Percentiles rank a stretch among this genome's conserved stretches.
Conservation (phyloP, 2,329 filamentous ascomycete genomes). For the Fusarium zealandicum region DNA sequence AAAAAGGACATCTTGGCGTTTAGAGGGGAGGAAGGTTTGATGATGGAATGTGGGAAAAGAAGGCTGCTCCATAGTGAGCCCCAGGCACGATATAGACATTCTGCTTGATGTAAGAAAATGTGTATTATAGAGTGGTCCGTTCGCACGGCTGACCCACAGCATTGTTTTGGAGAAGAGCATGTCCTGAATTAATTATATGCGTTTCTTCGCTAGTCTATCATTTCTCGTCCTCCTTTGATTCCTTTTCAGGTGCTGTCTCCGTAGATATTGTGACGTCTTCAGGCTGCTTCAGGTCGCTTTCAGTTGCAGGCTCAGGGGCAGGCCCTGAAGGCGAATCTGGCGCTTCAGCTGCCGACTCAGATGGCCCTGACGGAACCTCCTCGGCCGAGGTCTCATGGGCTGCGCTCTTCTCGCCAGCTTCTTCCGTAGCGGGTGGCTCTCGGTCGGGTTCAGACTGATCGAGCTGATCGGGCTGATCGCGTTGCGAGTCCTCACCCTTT, state of each 20-base stretch:
- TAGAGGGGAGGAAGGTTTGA: neutral
- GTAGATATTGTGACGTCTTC: constrained; percentile 14
- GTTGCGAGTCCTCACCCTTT: constrained; percentile 10
- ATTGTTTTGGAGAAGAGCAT: constrained; percentile 4
- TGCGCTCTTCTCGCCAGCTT: constrained; percentile 29
- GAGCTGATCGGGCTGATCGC: constrained; percentile 3
- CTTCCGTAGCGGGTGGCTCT: constrained; percentile 28
- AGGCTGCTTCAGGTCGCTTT: constrained; percentile 8
- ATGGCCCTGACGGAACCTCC: constrained; percentile 2
- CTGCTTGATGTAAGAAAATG: neutral
- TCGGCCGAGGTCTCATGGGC: constrained; percentile 9
- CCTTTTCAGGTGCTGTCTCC: constrained; percentile 6
- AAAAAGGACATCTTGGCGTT: neutral
- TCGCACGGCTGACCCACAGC: constrained; percentile 3
- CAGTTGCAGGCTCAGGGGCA: constrained; percentile 4
- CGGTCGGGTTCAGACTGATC: constrained; percentile 6
- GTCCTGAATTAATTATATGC: constrained; percentile 12
- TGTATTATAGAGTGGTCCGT: constrained; percentile 16
- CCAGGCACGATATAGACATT: neutral
- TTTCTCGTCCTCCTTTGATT: constrained; percentile 20
- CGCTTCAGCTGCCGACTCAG: constrained; percentile 9
- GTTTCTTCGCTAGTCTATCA: constrained; percentile 12
- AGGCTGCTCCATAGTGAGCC: neutral
- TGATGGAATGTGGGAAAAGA: constrained; percentile 1
- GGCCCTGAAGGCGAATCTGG: constrained; percentile 2